Evolutionary conservation across 176 grass and related monocot genomes (phyloP).

Genomic region (Olyra latifolia): DNA sequence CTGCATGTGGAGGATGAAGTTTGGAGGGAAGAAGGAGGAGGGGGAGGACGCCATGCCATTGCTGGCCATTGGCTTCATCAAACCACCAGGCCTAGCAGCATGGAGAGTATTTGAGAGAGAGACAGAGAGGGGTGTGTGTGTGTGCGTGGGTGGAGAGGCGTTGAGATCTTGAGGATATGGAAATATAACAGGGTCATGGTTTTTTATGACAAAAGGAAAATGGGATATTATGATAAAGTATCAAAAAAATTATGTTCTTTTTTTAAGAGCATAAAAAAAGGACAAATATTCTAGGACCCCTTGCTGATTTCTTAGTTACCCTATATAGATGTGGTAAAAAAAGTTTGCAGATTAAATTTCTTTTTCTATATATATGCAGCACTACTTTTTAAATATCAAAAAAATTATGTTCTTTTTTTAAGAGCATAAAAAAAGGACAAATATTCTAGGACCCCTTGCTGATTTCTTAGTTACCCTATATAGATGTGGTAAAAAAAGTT

Average conservation of each 20-base stretch:
- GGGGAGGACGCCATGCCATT: conserved; percentile 78
- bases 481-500: background rate
- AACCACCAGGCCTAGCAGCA: conserved; percentile 30
- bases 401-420: background rate
- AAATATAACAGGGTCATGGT: conserved; percentile 38
- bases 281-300: background rate
- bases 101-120: conserved; percentile 41
- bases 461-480: background rate
- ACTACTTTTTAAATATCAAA: background rate
- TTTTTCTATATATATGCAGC: background rate
- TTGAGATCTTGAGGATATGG: conserved; percentile 41
- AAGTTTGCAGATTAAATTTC: background rate
- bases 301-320: background rate
- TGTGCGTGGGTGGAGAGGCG: conserved; percentile 18
- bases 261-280: background rate
- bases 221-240: background rate
- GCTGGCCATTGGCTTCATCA: conserved; percentile 74
- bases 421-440: background rate
- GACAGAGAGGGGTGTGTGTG: background rate
- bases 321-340: background rate
- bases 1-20: conserved; percentile 91
- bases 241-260: background rate
- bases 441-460: background rate
- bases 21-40: conserved; percentile 83
- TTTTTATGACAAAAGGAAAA: conserved; percentile 19